Evolutionary conservation across 1,284 basidiomycete species (phyloP), one percentile per base, ranked within the genome.

Genomic region (Volvariella surrecta): DNA sequence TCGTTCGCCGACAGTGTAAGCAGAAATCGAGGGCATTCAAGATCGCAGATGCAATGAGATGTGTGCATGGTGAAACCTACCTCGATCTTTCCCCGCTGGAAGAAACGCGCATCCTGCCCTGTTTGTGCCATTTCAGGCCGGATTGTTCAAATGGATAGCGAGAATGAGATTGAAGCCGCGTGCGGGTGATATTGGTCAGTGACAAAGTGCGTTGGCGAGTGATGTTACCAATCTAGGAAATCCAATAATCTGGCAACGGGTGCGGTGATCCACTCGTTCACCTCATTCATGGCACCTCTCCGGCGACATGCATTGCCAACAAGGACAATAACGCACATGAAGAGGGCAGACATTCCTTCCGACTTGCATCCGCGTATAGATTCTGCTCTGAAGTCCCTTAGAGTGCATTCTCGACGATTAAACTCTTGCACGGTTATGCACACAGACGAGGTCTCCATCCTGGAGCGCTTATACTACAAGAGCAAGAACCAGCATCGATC

Each of bases 21-120:
- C 51, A 45, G 42, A 39, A 48, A 41, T 38, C 45, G 43, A n/a
- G n/a, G n/a, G n/a, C n/a, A 41, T 21, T 31, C 32, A 22, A 18
- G 22, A 41, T 43, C 18, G 24, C 18, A 10, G 11, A 37, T 6
- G 30, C 39, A 47, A 21, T 32, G 18, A 8, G 13, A 15, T 7
- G 30, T 45, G 35, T 44, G 37, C 17, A 39, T 28, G 24, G 32
- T 24, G 16, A 42, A 44, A 54, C 65, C 45, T 59, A 92, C 91
- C 74, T 92, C 89, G 53, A 90, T 90, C 71, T 94, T 94, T 51
- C 89, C 89, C 51, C 91, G 76, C 58, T 89, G 79, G 57, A 90
- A 90, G 73, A 89, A 89, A 57, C 90, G 90, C 40, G 86, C 87
- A 74, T 90, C 88, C 67, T 89, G 85, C 45, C 85, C 84, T 24